Evolutionary conservation across 805 yeast genomes (phyloP).

Genomic region (Monosporozyma unispora): DNA sequence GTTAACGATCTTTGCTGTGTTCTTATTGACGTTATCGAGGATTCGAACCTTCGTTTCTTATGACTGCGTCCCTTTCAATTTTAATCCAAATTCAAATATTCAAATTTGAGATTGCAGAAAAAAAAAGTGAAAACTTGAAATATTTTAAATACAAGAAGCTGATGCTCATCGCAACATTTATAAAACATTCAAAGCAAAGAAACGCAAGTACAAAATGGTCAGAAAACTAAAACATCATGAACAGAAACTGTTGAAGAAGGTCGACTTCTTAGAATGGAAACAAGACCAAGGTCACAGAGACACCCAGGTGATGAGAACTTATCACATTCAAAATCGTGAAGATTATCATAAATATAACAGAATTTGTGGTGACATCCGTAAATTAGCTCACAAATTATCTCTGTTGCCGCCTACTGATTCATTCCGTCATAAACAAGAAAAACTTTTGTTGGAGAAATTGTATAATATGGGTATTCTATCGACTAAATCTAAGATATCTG

Average conservation of each 20-base stretch:
- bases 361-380: slow-evolving; percentile 85
- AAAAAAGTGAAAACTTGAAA: slow-evolving; percentile 1
- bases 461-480: slow-evolving; percentile 82
- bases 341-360: slow-evolving; percentile 92
- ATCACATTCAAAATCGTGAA: slow-evolving; percentile 88
- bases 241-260: slow-evolving; percentile 87
- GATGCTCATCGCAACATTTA: slow-evolving; percentile 13
- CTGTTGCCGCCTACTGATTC: slow-evolving; percentile 83
- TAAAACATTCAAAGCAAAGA: neutral
- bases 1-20: too few relatives aligned
- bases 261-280: slow-evolving; percentile 95
- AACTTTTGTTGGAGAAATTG: slow-evolving; percentile 75
- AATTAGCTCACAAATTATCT: slow-evolving; percentile 78
- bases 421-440: slow-evolving; percentile 80
- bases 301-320: slow-evolving; percentile 90
- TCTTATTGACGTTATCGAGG: too few relatives aligned
- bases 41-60: neutral
- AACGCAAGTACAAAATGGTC: slow-evolving; percentile 43
- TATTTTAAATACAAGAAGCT: neutral
- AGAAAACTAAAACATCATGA: slow-evolving; percentile 90
- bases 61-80: neutral
- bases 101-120: neutral
- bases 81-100: neutral
- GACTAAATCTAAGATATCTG: slow-evolving; percentile 83
- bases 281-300: slow-evolving; percentile 93